Evolutionary conservation across 805 yeast genomes (phyloP).

Genomic region (Debaryomyces castellii): DNA sequence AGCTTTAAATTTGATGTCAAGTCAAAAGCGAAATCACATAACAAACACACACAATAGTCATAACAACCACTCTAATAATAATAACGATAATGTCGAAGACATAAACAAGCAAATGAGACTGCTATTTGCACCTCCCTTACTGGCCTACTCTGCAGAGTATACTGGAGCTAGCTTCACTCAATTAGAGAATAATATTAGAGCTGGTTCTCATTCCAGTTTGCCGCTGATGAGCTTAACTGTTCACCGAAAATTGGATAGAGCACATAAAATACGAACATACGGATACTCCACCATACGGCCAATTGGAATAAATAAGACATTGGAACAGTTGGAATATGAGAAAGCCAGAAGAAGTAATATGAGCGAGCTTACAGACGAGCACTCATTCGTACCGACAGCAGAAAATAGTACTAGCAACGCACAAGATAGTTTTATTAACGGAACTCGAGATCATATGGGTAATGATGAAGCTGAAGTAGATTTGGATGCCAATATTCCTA

Average conservation of each 20-base stretch:
- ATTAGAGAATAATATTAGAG: slow-evolving; percentile 16
- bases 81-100: slow-evolving; percentile 14
- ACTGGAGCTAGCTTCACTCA: slow-evolving; percentile 23
- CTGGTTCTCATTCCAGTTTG: slow-evolving; percentile 5
- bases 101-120: slow-evolving; percentile 19
- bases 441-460: neutral
- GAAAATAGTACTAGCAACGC: slow-evolving; percentile 20
- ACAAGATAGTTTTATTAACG: slow-evolving; percentile 8
- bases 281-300: slow-evolving; percentile 39
- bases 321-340: slow-evolving; percentile 37
- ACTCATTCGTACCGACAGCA: slow-evolving; percentile 16
- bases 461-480: slow-evolving; percentile 23
- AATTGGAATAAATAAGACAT: slow-evolving; percentile 37
- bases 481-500: slow-evolving; percentile 47
- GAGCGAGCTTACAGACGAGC: slow-evolving; percentile 15
- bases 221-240: slow-evolving; percentile 17
- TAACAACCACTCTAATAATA: slow-evolving; percentile 1
- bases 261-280: slow-evolving; percentile 27
- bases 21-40: slow-evolving; percentile 3
- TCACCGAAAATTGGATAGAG: slow-evolving; percentile 19
- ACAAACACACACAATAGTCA: neutral
- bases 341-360: slow-evolving; percentile 12
- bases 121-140: slow-evolving; percentile 50
- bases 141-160: slow-evolving; percentile 52
- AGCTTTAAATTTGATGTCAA: neutral